Base-by-base conservation (phyloP, 495 filamentous ascomycete genomes). In the Rhypophila decipiens region DNA sequence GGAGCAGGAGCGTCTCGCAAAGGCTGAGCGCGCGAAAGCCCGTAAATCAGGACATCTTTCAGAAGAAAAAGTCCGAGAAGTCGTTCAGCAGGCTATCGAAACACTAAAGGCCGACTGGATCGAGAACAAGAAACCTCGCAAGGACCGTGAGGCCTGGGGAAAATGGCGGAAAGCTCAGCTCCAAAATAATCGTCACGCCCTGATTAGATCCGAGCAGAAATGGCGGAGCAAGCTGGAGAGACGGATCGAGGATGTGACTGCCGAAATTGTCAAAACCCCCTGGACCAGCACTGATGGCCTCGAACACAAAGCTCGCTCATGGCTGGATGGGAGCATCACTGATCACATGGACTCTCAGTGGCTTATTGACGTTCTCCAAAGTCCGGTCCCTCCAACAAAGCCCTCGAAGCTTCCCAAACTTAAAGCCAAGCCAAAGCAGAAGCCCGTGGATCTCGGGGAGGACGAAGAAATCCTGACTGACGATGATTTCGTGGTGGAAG, bases 241-340 rank as follows among this genome's bases (percentile, higher is more conserved):
- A 2, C 80, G 83, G 8, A 60, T 89, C 7, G 43, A 42, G 2
- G 78, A 72, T 17, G 53, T 79, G 24, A 64, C 65, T 27, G 46
- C 71, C 1, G 69, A 80, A 24, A 72, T 93, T 22, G 38, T 65
- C 13, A 39, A 54, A 2, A 60, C 75, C 42, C 50, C 66, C 8
- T 90, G 80, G 76, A 58, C 48, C 0, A 72, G 68, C 18, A 54
- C 58, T 8, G 44, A 52, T 1, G 63, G 77, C 20, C 51, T 91
- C 12, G 51, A 61, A 15, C 63, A 63, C n/a, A 75, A 75, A 46
- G 78, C 77, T 39, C 53, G 58, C n/a, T 72, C 21, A 13, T 24
- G 66, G 35, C 59, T 94, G 60, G 77, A 88, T 37, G 54, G 58
- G 3, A 87, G 71, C 5, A 60, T 95, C n/a, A 74, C 71, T 22